Evolutionary conservation across 2,329 filamentous ascomycete genomes (phyloP).

Genomic region (Endothia cerciana): DNA sequence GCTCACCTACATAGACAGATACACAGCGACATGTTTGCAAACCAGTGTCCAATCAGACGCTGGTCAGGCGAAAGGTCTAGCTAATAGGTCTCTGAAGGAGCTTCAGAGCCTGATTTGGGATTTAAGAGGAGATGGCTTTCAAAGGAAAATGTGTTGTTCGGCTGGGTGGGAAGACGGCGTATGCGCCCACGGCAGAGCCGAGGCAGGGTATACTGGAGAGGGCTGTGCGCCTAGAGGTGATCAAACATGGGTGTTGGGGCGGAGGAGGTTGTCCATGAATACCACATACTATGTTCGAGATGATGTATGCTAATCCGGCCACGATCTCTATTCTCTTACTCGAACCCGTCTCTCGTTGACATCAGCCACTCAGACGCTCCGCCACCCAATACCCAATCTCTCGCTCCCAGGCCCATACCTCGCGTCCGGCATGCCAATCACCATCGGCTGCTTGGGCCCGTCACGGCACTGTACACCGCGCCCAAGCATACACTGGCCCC

Average conservation of each 20-base stretch:
- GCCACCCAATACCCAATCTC: constrained; percentile 33
- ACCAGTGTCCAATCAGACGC: neutral
- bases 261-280: neutral
- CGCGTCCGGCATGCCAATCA: constrained; percentile 32
- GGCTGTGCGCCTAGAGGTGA: no score
- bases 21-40: neutral
- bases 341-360: neutral
- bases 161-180: neutral
- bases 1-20: neutral
- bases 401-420: constrained; percentile 30
- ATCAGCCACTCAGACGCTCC: constrained; percentile 14
- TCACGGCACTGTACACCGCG: neutral
- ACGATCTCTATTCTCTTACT: neutral
- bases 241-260: neutral
- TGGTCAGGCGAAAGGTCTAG: neutral
- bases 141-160: neutral
- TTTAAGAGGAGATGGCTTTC: no score
- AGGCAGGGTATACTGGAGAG: neutral
- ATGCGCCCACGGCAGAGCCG: neutral
- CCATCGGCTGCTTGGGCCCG: constrained; percentile 3
- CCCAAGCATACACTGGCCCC: constrained; percentile 4
- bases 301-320: neutral
- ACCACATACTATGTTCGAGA: neutral
- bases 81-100: neutral
- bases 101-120: neutral